These are phyloP conservation scores for Penicillium turbatum DNA, from an alignment of 495 filamentous ascomycete genomes.

Conservation along the genomic window DNA sequence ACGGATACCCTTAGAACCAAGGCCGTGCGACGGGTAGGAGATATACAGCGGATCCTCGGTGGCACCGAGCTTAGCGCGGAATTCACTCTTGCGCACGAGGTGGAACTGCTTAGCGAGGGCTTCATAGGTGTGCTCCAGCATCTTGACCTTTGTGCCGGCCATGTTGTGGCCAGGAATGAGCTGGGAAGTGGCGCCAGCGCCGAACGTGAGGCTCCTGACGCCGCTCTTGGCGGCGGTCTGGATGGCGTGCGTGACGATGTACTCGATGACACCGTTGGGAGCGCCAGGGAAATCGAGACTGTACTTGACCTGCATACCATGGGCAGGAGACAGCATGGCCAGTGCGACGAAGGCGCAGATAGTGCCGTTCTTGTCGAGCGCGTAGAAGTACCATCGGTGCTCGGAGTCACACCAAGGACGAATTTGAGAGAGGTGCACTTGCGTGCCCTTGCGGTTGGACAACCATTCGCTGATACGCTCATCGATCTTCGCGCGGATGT, in stretches of 20 bases:
- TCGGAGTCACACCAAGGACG: slow-evolving; percentile 71
- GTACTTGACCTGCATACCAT: slow-evolving; percentile 88
- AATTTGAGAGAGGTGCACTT: slow-evolving; percentile 82
- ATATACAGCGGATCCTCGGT: slow-evolving; percentile 74
- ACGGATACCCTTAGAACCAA: slow-evolving; percentile 69
- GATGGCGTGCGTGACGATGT: slow-evolving; percentile 72
- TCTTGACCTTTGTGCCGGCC: slow-evolving; percentile 64
- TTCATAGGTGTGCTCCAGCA: slow-evolving; percentile 72
- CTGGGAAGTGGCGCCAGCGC: slow-evolving; percentile 64
- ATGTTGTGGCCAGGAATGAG: slow-evolving; percentile 72
- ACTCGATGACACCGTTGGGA: slow-evolving; percentile 75
- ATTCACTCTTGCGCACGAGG: slow-evolving; percentile 77
- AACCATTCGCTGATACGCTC: slow-evolving; percentile 75
- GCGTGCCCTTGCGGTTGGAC: slow-evolving; percentile 67
- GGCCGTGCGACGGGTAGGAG: slow-evolving; percentile 73
- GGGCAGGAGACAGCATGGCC: slow-evolving; percentile 64
- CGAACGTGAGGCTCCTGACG: slow-evolving; percentile 68
- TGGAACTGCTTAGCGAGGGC: slow-evolving; percentile 72
- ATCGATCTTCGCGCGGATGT: slow-evolving; percentile 61
- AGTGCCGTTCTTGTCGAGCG: slow-evolving; percentile 58
- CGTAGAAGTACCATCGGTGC: slow-evolving; percentile 80
- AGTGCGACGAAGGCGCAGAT: slow-evolving; percentile 71
- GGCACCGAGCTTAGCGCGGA: slow-evolving; percentile 79
- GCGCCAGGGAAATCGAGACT: slow-evolving; percentile 77
- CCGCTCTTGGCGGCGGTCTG: slow-evolving; percentile 59